Conservation (phyloP, 164 flowering plant genomes). For the Vitis riparia region DNA sequence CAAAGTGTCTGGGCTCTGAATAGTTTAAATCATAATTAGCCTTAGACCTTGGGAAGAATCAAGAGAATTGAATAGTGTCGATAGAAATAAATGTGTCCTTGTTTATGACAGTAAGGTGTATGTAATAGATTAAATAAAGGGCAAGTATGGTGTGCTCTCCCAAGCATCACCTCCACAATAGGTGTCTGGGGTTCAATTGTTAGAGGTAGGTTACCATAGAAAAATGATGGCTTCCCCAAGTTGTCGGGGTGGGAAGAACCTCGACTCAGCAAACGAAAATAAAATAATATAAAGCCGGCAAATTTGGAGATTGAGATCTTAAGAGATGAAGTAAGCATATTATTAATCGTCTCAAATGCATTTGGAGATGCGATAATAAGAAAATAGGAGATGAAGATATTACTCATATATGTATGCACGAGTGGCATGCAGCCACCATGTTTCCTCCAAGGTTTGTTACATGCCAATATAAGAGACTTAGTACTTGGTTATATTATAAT, state of each 20-base stretch:
- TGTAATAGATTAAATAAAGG: too few species aligned
- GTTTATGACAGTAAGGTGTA: too few species aligned
- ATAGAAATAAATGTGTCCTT: too few species aligned
- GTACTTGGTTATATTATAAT: background rate
- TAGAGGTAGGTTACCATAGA: background rate
- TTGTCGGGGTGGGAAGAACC: slow-evolving; percentile 8
- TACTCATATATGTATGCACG: slow-evolving; percentile 9
- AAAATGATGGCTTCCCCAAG: background rate
- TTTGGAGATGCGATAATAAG: background rate
- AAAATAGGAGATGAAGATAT: background rate
- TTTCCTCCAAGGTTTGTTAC: background rate
- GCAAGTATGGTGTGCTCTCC: too few species aligned
- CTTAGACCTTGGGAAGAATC: too few species aligned
- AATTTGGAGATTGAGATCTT: slow-evolving; percentile 1
- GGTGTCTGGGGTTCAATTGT: too few species aligned
- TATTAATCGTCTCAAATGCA: background rate
- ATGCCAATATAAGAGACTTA: background rate
- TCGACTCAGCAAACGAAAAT: background rate
- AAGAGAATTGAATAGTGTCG: too few species aligned
- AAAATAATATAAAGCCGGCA: too few species aligned
- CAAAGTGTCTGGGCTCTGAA: too few species aligned
- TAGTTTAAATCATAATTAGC: too few species aligned
- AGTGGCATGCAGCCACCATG: slow-evolving; percentile 9
- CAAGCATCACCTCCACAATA: too few species aligned
- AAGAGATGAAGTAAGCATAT: background rate